Conservation (phyloP, 257 asterid genomes). For the Vinca minor region DNA sequence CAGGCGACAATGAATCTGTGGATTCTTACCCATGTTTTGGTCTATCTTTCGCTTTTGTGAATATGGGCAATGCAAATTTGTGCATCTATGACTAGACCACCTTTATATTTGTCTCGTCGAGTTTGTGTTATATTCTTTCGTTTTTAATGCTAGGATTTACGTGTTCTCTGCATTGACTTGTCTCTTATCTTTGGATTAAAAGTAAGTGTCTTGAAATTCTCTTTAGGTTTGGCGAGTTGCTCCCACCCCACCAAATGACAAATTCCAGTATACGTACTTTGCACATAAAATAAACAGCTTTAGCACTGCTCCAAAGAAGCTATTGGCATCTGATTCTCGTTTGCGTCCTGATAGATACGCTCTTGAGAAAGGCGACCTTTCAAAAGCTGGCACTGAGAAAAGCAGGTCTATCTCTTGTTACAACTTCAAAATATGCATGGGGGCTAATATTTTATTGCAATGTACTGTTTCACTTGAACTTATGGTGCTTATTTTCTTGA, state of each 20-base stretch:
- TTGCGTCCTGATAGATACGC: conserved; percentile 94
- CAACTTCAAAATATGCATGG: neutral
- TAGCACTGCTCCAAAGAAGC: conserved; percentile 83
- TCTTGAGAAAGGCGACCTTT: conserved; percentile 88
- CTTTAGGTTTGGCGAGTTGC: conserved; percentile 79
- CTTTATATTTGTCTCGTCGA: no score
- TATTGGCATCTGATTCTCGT: conserved; percentile 90
- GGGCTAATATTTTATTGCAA: neutral
- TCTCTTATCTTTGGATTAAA: neutral
- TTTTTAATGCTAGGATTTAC: neutral
- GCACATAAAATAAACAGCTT: conserved; percentile 93
- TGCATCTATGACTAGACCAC: no score
- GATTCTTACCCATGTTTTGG: neutral
- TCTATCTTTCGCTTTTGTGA: neutral
- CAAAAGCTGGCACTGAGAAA: conserved; percentile 84
- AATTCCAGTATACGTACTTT: conserved; percentile 80
- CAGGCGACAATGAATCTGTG: neutral
- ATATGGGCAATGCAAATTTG: no score
- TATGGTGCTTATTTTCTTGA: neutral
- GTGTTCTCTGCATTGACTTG: neutral
- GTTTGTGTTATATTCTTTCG: no score
- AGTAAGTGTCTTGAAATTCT: neutral
- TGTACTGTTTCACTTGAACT: neutral
- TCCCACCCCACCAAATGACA: conserved; percentile 62
- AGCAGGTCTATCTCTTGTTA: conserved; percentile 57